phyloP scores from a whole-genome alignment of 2,329 filamentous ascomycete genomes.

The Aspergillus caelatus region DNA sequence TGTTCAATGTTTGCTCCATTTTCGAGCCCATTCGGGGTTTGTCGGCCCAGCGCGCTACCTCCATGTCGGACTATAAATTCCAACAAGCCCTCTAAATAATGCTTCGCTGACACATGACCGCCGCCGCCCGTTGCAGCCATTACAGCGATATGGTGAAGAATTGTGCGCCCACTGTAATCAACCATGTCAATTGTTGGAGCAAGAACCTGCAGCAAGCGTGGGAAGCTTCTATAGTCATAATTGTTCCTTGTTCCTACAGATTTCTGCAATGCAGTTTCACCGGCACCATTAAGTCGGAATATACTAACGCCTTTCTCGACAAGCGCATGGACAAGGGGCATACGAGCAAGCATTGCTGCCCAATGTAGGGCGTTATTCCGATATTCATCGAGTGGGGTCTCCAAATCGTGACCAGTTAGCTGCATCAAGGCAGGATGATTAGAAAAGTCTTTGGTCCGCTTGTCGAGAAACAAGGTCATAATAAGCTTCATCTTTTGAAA shows the following conservation, averaged over 20 bases:
- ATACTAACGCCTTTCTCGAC: conserved; percentile 85
- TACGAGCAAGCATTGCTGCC: conserved; percentile 89
- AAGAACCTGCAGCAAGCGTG: conserved; percentile 84
- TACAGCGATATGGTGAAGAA: conserved; percentile 93
- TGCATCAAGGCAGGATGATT: conserved; percentile 77
- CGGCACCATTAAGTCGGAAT: conserved; percentile 81
- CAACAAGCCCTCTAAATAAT: conserved; percentile 91
- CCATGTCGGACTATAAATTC: conserved; percentile 93
- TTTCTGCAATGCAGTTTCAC: conserved; percentile 90
- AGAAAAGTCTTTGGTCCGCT: conserved; percentile 68
- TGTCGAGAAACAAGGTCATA: conserved; percentile 80
- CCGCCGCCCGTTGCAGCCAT: conserved; percentile 94
- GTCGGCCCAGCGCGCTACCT: conserved; percentile 61
- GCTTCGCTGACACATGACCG: conserved; percentile 80
- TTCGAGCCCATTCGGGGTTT: conserved; percentile 35
- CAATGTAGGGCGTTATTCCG: conserved; percentile 89
- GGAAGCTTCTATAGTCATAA: conserved; percentile 86
- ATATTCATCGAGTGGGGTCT: conserved; percentile 87
- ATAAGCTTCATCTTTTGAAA: conserved; percentile 81
- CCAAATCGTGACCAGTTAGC: conserved; percentile 77
- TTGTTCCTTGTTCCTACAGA: conserved; percentile 94
- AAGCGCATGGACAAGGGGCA: conserved; percentile 77
- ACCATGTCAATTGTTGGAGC: conserved; percentile 87
- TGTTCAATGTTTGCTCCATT: conserved; percentile 29
- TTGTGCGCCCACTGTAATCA: conserved; percentile 85